Base-by-base conservation (phyloP, 2,329 filamentous ascomycete genomes). In the Colletotrichum somersetense region DNA sequence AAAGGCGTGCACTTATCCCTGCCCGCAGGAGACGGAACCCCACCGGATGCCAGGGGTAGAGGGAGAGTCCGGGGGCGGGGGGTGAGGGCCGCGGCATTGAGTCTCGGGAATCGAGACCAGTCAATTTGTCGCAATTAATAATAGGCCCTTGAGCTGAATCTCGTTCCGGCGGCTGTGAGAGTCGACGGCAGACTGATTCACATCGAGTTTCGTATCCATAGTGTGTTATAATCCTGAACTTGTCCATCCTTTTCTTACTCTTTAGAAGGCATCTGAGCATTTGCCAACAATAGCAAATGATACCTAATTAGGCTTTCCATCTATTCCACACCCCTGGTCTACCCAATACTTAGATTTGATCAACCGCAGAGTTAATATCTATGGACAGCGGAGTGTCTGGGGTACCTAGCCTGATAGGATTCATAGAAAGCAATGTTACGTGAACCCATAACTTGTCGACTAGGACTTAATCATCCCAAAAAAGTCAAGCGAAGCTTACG, bases 51-150 rank as follows among this genome's bases (percentile, higher is more conserved):
- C 50, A 33, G 26, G 50, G 50, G 14, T 23, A 16, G 16, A 7
- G 38, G 52, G 16, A 7, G 38, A 59, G 56, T 70, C 67, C 67
- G 67, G 67, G 67, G 67, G 67, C 16, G 67, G 52, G 53, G 61
- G 52, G 4, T 1, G 40, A 4, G 44, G 12, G 11, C 10, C n/a
- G 46, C 67, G 67, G 67, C 62, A 70, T 26, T 48, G 62, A 38
- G 38, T 30, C 40, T 66, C 67, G 67, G 62, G 55, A 66, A 48
- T 4, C 20, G 33, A 55, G 23, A 30, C 67, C 62, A 66, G 35
- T 66, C 20, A 46, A 50, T 20, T 5, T 11, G 20, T 38, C 10
- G 61, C 16, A 44, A 66, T 69, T 59, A 35, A 20, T 46, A 66
- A 69, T 69, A 42, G 7, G n/a, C 33, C 16, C 50, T 1, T 30